phyloP scores from a whole-genome alignment of 2,329 filamentous ascomycete genomes.

The Fusarium subglutinans region DNA sequence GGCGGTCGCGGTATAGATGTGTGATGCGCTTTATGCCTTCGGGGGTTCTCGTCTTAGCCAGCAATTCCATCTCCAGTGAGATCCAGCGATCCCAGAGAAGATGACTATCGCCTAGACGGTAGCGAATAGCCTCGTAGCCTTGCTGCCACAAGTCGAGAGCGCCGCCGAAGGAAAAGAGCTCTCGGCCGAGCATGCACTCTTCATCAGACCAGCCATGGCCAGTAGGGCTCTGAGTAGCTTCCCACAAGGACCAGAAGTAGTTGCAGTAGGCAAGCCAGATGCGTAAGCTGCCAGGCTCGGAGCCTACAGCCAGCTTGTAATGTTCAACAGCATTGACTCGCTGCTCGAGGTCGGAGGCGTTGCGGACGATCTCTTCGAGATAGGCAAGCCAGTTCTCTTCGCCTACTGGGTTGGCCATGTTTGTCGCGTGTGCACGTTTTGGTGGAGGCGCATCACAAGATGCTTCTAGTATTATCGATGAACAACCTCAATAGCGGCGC shows the following conservation, averaged over 20 bases:
- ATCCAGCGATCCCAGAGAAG: constrained; percentile 83
- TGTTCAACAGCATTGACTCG: constrained; percentile 76
- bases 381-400: constrained; percentile 83
- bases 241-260: constrained; percentile 78
- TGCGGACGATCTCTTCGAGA: constrained; percentile 74
- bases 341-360: constrained; percentile 70
- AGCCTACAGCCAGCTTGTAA: constrained; percentile 73
- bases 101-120: constrained; percentile 80
- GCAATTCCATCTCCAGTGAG: constrained; percentile 74
- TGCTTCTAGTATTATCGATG: not conserved
- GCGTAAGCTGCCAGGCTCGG: constrained; percentile 77
- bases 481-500: constrained; percentile 19
- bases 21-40: constrained; percentile 72
- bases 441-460: constrained; percentile 40
- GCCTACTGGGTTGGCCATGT: constrained; percentile 69
- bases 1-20: constrained; percentile 74
- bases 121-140: constrained; percentile 76
- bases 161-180: constrained; percentile 75
- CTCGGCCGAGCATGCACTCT: constrained; percentile 73
- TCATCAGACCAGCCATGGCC: constrained; percentile 68
- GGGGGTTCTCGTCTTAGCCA: constrained; percentile 64
- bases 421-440: constrained; percentile 36
- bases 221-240: constrained; percentile 66
- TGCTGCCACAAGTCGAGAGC: constrained; percentile 76
- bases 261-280: constrained; percentile 83